These are phyloP conservation scores for Schwanniomyces yamadae DNA, from an alignment of 805 yeast species.

Conservation along the genomic window DNA sequence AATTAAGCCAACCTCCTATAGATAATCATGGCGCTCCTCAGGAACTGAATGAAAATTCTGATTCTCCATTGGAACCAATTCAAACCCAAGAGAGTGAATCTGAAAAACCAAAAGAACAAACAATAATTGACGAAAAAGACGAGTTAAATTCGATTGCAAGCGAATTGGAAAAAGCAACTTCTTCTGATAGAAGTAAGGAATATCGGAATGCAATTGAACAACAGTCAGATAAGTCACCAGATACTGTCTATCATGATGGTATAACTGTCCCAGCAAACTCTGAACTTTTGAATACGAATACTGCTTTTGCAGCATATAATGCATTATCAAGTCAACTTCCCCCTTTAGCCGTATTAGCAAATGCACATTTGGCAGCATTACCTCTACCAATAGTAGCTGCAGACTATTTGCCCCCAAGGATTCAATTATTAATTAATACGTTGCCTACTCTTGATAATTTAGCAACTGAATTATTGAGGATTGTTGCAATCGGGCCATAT, in stretches of 20 bases:
- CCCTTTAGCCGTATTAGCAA: slow-evolving; percentile 29
- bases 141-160: slow-evolving; percentile 31
- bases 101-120: slow-evolving; percentile 1
- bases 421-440: slow-evolving; percentile 64
- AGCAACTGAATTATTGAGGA: slow-evolving; percentile 73
- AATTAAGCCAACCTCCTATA: slow-evolving; percentile 8
- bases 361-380: slow-evolving; percentile 58
- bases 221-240: slow-evolving; percentile 1
- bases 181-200: slow-evolving; percentile 7
- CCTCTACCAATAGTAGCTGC: slow-evolving; percentile 61
- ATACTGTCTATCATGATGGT: slow-evolving; percentile 21
- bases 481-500: slow-evolving; percentile 71
- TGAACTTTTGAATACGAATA: slow-evolving; percentile 38
- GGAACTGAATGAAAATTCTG: too few relatives aligned
- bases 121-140: slow-evolving; percentile 20
- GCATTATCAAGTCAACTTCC: slow-evolving; percentile 41
- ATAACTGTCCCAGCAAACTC: slow-evolving; percentile 38
- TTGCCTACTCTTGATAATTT: slow-evolving; percentile 79
- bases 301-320: slow-evolving; percentile 42
- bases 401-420: slow-evolving; percentile 54
- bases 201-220: slow-evolving; percentile 3
- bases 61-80: too few relatives aligned
- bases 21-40: slow-evolving; percentile 2
- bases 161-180: slow-evolving; percentile 33
- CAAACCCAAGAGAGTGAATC: background rate